Conservation (phyloP, 192 early-diverging fungal species). For the Phlyctochytrium arcticum region DNA sequence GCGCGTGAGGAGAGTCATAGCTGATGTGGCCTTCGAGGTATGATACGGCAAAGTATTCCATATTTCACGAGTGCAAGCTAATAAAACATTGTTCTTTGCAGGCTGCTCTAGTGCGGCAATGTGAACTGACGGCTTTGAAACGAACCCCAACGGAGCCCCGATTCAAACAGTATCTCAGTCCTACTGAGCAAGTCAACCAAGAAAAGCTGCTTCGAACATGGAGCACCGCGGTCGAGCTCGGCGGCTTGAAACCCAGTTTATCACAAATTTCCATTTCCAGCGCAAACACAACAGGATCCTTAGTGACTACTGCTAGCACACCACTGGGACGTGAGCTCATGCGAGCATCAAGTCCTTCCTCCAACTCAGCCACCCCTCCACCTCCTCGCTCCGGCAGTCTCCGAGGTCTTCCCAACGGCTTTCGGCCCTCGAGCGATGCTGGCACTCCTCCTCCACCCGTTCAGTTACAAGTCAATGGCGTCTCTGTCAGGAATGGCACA, state of each 20-base stretch:
- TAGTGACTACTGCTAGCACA: neutral
- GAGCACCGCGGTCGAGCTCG: neutral
- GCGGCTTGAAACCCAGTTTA: neutral
- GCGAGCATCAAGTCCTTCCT: no score
- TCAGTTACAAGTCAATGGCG: neutral
- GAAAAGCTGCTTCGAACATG: conserved; percentile 16
- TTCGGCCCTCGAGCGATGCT: neutral
- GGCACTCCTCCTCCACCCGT: neutral
- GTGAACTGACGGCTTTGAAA: neutral
- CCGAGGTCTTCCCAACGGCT: no score
- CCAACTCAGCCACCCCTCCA: no score
- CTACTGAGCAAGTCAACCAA: conserved; percentile 23
- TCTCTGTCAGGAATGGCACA: no score
- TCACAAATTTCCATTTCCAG: neutral
- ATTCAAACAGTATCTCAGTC: conserved; percentile 26
- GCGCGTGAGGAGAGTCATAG: conserved; percentile 35
- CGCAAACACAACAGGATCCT: neutral
- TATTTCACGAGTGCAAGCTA: no score
- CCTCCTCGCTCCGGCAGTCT: no score
- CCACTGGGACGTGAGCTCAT: neutral
- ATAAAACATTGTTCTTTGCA: no score
- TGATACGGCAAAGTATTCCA: no score
- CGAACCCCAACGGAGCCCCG: conserved; percentile 10
- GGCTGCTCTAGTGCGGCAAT: conserved; percentile 20
- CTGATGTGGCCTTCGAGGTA: conserved; percentile 53